Conservation (phyloP, 805 yeast species). For the Sporopachydermia quercuum region DNA sequence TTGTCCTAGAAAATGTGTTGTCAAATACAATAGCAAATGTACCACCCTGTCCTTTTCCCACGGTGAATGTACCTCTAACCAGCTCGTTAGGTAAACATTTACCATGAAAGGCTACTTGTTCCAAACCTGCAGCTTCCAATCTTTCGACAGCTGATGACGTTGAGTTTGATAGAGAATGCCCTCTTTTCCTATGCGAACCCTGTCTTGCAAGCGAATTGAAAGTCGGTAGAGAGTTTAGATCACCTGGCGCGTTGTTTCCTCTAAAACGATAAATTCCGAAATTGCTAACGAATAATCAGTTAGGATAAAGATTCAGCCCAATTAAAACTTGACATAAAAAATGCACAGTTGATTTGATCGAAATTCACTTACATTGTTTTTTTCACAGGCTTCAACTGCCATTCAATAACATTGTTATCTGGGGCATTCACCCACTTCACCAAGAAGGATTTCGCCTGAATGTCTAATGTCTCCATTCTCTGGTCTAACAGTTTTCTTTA, state of each 20-base stretch:
- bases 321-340: too few relatives aligned
- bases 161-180: slow-evolving; percentile 17
- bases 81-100: slow-evolving; percentile 44
- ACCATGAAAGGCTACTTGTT: slow-evolving; percentile 38
- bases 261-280: slow-evolving; percentile 16
- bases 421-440: slow-evolving; percentile 84
- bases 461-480: slow-evolving; percentile 79
- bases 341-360: not conserved
- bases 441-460: slow-evolving; percentile 77
- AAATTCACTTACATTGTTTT: slow-evolving; percentile 28
- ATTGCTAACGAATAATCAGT: slow-evolving; percentile 10
- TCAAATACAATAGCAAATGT: slow-evolving; percentile 82
- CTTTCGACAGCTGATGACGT: slow-evolving; percentile 32
- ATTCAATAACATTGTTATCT: slow-evolving; percentile 47
- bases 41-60: slow-evolving; percentile 36
- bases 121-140: slow-evolving; percentile 37
- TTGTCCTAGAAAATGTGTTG: slow-evolving; percentile 78
- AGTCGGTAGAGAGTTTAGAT: slow-evolving; percentile 9
- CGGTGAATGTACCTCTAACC: slow-evolving; percentile 46
- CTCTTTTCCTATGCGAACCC: slow-evolving; percentile 8
- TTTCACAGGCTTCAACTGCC: slow-evolving; percentile 73
- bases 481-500: not conserved
- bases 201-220: slow-evolving; percentile 5
- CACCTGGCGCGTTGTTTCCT: slow-evolving; percentile 10
- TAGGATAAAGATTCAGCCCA: too few relatives aligned